These are phyloP conservation scores for Periconia macrospinosa DNA, from an alignment of 2,329 filamentous ascomycete genomes.

Conservation along the genomic window DNA sequence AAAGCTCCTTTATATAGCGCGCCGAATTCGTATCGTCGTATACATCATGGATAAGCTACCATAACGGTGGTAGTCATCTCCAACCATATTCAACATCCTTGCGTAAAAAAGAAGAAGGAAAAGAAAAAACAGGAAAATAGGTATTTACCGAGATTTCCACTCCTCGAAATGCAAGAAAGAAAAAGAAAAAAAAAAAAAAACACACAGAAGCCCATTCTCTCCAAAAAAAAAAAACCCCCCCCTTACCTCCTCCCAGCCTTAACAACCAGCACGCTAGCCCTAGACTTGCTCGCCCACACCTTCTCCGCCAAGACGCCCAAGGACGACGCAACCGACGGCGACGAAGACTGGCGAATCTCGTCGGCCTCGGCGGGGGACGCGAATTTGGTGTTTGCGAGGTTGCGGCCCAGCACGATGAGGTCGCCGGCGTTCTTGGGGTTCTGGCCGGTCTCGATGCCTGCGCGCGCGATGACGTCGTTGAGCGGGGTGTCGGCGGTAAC, in stretches of 20 bases:
- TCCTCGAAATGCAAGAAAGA: too few species aligned
- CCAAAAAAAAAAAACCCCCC: not conserved
- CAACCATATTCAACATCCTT: too few species aligned
- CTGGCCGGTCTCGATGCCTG: constrained; percentile 62
- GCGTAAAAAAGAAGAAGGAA: too few species aligned
- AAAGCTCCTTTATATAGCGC: too few species aligned
- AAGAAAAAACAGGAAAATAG: too few species aligned
- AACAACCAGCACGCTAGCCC: constrained; percentile 70
- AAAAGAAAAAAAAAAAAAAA: not conserved
- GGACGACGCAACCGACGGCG: constrained; percentile 44
- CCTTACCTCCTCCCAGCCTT: constrained; percentile 52
- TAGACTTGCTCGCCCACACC: constrained; percentile 61
- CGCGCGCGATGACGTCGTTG: constrained; percentile 54
- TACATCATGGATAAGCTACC: too few species aligned
- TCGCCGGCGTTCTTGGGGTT: constrained; percentile 69
- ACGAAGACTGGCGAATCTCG: constrained; percentile 41
- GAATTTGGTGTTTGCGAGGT: constrained; percentile 25
- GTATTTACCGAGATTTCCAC: too few species aligned
- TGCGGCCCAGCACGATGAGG: constrained; percentile 67
- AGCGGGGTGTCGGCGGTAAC: constrained; percentile 40
- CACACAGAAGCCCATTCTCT: too few species aligned
- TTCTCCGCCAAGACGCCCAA: constrained; percentile 64
- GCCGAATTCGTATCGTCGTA: too few species aligned
- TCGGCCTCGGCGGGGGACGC: constrained; percentile 19
- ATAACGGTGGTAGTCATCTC: too few species aligned